Conservation (phyloP, 2,329 filamentous ascomycete species). For the Nemania diffusa region DNA sequence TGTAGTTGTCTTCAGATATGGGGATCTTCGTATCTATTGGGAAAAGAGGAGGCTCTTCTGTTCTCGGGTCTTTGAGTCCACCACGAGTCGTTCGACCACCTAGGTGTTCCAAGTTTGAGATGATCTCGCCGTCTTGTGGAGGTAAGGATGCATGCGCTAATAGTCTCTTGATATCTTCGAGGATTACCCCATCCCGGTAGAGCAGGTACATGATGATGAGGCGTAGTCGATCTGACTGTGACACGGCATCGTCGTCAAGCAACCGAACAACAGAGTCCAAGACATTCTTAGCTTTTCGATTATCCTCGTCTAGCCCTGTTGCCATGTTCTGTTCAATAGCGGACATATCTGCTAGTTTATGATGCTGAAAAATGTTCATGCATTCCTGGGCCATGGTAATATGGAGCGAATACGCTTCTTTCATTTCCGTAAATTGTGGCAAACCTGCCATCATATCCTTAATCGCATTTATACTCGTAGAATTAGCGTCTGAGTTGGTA, state of each 20-base stretch:
- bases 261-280: conserved; percentile 86
- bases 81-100: conserved; percentile 76
- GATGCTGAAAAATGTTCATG: conserved; percentile 89
- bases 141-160: conserved; percentile 85
- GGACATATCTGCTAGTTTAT: conserved; percentile 87
- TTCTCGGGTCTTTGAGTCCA: conserved; percentile 78
- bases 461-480: conserved; percentile 86
- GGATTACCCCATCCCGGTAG: conserved; percentile 85
- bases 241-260: conserved; percentile 84
- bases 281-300: conserved; percentile 88
- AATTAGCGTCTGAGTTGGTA: conserved; percentile 75
- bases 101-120: conserved; percentile 83
- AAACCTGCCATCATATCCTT: conserved; percentile 97
- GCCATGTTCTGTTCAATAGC: conserved; percentile 90
- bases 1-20: conserved; percentile 77
- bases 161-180: conserved; percentile 84
- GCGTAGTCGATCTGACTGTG: conserved; percentile 79
- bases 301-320: conserved; percentile 92
- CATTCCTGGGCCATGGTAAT: conserved; percentile 97
- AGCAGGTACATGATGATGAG: conserved; percentile 87
- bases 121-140: conserved; percentile 74
- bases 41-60: conserved; percentile 75
- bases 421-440: conserved; percentile 94
- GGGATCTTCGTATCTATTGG: conserved; percentile 68
- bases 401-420: conserved; percentile 93